Percentiles rank a stretch among this genome's conserved stretches.
phyloP scores from a whole-genome alignment of 139 green algal species.

The Prasinococcaceae sp. region DNA sequence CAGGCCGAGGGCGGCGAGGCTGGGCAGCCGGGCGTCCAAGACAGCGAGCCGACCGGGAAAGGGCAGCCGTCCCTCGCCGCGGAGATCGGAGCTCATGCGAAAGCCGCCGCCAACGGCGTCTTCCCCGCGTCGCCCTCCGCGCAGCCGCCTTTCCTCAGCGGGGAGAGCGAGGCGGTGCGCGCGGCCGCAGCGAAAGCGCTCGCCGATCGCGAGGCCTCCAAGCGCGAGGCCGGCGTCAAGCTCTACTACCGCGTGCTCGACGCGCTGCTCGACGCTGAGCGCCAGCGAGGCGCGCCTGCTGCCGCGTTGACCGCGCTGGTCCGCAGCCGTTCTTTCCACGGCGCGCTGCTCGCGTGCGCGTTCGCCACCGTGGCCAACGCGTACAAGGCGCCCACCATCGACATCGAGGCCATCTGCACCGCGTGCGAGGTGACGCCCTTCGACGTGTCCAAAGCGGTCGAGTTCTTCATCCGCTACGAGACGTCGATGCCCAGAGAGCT shows the following conservation, averaged over 20 bases:
- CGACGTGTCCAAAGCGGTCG: slow-evolving; percentile 26
- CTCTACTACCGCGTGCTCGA: slow-evolving; percentile 52
- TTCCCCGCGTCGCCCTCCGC: too few relatives aligned
- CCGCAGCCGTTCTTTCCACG: slow-evolving; percentile 18
- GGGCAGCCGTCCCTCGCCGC: too few relatives aligned
- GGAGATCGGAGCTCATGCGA: too few relatives aligned
- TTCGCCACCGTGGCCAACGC: slow-evolving; percentile 23
- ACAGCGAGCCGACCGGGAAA: too few relatives aligned
- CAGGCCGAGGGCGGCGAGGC: too few relatives aligned
- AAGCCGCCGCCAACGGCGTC: too few relatives aligned
- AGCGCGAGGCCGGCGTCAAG: slow-evolving; percentile 28
- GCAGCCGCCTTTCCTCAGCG: too few relatives aligned
- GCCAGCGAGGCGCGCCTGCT: slow-evolving; percentile 3
- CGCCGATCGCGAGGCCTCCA: too few relatives aligned
- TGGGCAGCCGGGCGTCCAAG: too few relatives aligned
- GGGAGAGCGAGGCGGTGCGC: too few relatives aligned
- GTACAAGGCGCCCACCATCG: slow-evolving; percentile 14
- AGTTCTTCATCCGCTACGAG: slow-evolving; percentile 24
- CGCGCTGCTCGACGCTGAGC: slow-evolving; percentile 30
- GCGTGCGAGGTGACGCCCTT: slow-evolving; percentile 22
- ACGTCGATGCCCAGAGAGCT: slow-evolving; percentile 24
- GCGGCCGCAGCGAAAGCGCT: too few relatives aligned
- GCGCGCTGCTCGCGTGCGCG: slow-evolving; percentile 17
- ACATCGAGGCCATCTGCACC: slow-evolving; percentile 19
- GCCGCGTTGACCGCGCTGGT: slow-evolving; percentile 11